Base-by-base conservation (phyloP, 2,329 filamentous ascomycete species). In the Blastomyces emzantsi region DNA sequence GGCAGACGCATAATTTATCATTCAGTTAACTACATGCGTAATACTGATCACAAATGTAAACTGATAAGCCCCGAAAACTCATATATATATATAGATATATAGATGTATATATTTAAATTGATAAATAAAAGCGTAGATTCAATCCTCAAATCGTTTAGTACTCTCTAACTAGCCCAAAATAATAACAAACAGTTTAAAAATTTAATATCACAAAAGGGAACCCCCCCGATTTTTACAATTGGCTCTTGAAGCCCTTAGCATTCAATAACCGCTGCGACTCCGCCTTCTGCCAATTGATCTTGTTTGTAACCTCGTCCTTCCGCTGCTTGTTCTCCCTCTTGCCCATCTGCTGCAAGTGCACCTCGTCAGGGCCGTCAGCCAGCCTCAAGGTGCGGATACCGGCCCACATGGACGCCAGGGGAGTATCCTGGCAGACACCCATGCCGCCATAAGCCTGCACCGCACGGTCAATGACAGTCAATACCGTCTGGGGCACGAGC, bases 321-420 rank as follows among this genome's bases (percentile, higher is more conserved):
- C 80, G 69, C 75, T 80, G 64, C 75, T 79, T 72, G 75, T 83
- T 79, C 81, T 85, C 69, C 80, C 85, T 69, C 79, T 78, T 68
- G 73, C 86, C 76, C 77, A 82, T 71, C 78, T 80, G 76, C 75
- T 80, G 67, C 78, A 92, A 77, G 76, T 95, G 94, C 65, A 97
- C 94, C 85, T 99, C 94, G 77, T 99, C 94, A 0, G 94, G 94
- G 0, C 94, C 94, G 77, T 99, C 94, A 0, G 91, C 92, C 69
- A 96, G 85, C 66, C 90, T 83, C 76, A 96, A 82, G 7, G 92
- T 96, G 64, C 92, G 82, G 71, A 92, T 90, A 65, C 83, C 80
- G 25, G 90, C 86, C 87, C 90, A 96, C 85, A 92, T 87, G 73
- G 82, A 83, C 15, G 92, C 92, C 67, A 99, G 81, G 25, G 94